Conservation (phyloP, 208 protist genomes). For the Leishmania arabica region DNA sequence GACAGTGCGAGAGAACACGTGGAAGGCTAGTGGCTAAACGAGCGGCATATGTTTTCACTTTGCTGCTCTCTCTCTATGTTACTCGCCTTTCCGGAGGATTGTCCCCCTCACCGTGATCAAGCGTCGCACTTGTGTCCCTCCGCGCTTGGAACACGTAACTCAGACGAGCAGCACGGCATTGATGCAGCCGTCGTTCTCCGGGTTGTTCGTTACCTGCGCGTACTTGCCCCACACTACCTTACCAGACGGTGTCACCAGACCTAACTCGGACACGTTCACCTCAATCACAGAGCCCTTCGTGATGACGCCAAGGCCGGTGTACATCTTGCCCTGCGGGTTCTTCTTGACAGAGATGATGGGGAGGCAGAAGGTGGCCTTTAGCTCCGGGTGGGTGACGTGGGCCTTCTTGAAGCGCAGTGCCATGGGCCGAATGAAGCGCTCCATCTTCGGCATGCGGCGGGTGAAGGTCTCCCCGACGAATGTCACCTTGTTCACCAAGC, state of each 20-base stretch:
- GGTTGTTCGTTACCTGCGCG: constrained; percentile 99
- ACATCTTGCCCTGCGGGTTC: constrained; percentile 99
- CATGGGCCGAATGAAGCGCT: constrained; percentile 99
- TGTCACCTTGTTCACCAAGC: constrained; percentile 99
- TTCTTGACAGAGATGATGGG: constrained; percentile 99
- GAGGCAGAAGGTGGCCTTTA: constrained; percentile 99
- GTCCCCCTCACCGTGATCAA: not conserved
- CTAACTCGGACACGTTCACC: constrained; percentile 99
- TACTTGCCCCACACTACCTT: constrained; percentile 99
- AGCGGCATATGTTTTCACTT: not conserved
- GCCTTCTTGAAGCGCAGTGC: constrained; percentile 99
- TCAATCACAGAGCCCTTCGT: constrained; percentile 99
- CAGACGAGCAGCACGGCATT: constrained; percentile 99
- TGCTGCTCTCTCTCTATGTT: not conserved
- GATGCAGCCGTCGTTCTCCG: constrained; percentile 99
- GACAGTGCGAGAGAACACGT: not conserved
- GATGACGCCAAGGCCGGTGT: constrained; percentile 99
- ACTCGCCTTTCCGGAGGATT: not conserved
- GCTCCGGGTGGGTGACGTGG: constrained; percentile 99
- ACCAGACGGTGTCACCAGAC: constrained; percentile 99
- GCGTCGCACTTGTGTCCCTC: not conserved
- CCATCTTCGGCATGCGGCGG: constrained; percentile 99
- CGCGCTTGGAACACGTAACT: constrained; percentile 4
- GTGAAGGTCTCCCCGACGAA: constrained; percentile 99
- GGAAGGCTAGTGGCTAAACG: not conserved